phyloP scores from a whole-genome alignment of 441 rosid genomes.

The Syzygium syzygioides region DNA sequence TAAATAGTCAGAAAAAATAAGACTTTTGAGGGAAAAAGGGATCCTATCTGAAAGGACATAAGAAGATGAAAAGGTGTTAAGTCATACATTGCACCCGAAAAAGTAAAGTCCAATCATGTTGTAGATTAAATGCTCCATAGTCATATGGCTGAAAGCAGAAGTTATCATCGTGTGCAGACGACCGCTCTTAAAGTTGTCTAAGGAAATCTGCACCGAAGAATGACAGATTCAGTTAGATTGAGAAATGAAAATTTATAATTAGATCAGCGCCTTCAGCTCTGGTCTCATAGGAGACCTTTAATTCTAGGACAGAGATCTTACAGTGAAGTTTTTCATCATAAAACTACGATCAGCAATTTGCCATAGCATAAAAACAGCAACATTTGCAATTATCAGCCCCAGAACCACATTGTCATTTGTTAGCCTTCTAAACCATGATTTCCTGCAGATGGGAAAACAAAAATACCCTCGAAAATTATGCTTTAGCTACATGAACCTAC shows the following conservation, averaged over 20 bases:
- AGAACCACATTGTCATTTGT: conserved; percentile 43
- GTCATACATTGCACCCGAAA: conserved; percentile 75
- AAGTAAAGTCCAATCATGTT: conserved; percentile 97
- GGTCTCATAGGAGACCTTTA: not conserved
- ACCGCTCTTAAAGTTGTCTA: conserved; percentile 66
- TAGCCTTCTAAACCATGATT: conserved; percentile 43
- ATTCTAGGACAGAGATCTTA: conserved; percentile 17
- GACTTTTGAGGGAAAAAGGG: not conserved
- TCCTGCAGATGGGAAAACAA: conserved; percentile 38
- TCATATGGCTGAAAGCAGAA: conserved; percentile 86
- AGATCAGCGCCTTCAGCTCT: not conserved
- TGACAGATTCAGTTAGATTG: not conserved
- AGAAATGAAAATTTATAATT: not conserved
- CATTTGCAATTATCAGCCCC: conserved; percentile 61
- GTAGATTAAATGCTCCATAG: conserved; percentile 47
- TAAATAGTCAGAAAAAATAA: not conserved
- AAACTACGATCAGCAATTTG: conserved; percentile 40
- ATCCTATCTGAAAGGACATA: not conserved
- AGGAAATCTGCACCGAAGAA: conserved; percentile 49
- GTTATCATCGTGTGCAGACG: conserved; percentile 68
- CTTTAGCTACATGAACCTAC: not conserved
- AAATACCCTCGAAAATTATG: not conserved
- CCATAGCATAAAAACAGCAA: conserved; percentile 71
- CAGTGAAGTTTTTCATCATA: conserved; percentile 76
- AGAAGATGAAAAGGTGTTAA: conserved; percentile 15